A percentile compares a stretch with the other conserved stretches of the same genome.
Evolutionary conservation across 495 filamentous ascomycete species (phyloP).

Genomic region (Opeltia flavorubescens): DNA sequence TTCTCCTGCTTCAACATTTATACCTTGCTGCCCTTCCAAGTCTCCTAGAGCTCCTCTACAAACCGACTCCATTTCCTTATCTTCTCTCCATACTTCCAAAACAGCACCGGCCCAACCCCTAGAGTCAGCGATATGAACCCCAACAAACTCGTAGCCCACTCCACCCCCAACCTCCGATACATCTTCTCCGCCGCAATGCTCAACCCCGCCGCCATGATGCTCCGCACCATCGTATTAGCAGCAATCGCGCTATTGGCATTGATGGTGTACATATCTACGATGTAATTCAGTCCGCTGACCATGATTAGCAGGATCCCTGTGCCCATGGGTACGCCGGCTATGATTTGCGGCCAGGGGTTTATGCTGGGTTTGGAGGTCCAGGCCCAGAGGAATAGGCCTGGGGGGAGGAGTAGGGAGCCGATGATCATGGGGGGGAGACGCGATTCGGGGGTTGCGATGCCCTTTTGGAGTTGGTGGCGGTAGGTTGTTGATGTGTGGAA

Average conservation of each 20-base stretch:
- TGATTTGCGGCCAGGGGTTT: slow-evolving; percentile 32
- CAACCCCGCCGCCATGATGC: slow-evolving; percentile 48
- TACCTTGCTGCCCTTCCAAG: no score
- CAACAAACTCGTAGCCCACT: slow-evolving; percentile 62
- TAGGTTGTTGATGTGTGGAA: slow-evolving; percentile 39
- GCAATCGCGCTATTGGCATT: slow-evolving; percentile 48
- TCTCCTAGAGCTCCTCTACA: not conserved
- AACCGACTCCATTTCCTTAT: slow-evolving; percentile 40
- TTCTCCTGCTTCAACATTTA: no score
- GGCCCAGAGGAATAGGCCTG: slow-evolving; percentile 50
- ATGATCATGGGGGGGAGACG: slow-evolving; percentile 45
- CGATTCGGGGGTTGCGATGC: slow-evolving; percentile 39
- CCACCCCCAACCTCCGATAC: slow-evolving; percentile 58
- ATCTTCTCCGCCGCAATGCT: slow-evolving; percentile 58
- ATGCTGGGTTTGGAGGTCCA: slow-evolving; percentile 38
- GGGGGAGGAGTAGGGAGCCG: slow-evolving; percentile 38
- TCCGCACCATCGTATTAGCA: slow-evolving; percentile 54
- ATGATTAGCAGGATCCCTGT: slow-evolving; percentile 42
- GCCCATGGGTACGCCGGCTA: slow-evolving; percentile 37
- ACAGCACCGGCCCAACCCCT: slow-evolving; percentile 47
- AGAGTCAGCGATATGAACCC: slow-evolving; percentile 52
- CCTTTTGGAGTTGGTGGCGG: slow-evolving; percentile 36
- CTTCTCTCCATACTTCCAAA: slow-evolving; percentile 15
- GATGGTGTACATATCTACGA: slow-evolving; percentile 49
- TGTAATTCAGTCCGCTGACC: slow-evolving; percentile 47